A percentile compares a stretch with the other conserved stretches of the same genome.
phyloP scores from a whole-genome alignment of 352 stramenopile species.

The Globisporangium cederbergense region DNA sequence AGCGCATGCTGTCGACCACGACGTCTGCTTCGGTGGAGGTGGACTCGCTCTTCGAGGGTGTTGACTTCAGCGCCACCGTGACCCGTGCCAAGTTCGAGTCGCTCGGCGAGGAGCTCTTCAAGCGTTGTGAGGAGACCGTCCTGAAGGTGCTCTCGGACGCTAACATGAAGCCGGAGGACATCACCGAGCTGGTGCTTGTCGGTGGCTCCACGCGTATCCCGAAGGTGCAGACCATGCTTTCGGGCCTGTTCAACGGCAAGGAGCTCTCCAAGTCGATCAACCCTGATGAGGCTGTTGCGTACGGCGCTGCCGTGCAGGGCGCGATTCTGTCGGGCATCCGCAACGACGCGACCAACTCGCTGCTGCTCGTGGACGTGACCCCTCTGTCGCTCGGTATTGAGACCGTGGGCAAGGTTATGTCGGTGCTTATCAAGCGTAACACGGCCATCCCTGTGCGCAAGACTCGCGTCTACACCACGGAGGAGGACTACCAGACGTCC shows the following conservation, averaged over 20 bases:
- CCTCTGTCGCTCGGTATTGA: conserved; percentile 70
- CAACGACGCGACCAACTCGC: conserved; percentile 29
- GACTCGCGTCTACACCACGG: conserved; percentile 65
- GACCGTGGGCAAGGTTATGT: conserved; percentile 71
- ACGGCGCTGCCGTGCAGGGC: conserved; percentile 44
- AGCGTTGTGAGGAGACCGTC: conserved; percentile 85
- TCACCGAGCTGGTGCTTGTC: conserved; percentile 93
- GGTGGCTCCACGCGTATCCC: conserved; percentile 45
- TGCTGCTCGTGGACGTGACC: conserved; percentile 64
- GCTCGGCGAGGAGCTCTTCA: conserved; percentile 86
- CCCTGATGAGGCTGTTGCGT: conserved; percentile 60
- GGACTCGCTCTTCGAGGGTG: conserved; percentile 90
- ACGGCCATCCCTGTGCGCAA: conserved; percentile 77
- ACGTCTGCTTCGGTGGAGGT: conserved; percentile 90
- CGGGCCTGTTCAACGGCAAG: conserved; percentile 60
- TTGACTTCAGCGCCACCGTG: conserved; percentile 92
- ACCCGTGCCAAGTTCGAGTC: conserved; percentile 91
- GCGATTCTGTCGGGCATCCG: conserved; percentile 52
- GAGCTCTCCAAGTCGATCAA: conserved; percentile 64
- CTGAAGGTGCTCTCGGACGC: conserved; percentile 84
- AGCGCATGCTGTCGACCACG: conserved; percentile 87
- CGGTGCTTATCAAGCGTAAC: conserved; percentile 56
- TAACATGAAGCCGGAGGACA: conserved; percentile 82
- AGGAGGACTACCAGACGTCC: conserved; percentile 67
- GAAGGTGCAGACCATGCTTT: conserved; percentile 49